Conservation (phyloP, 2,329 filamentous ascomycete genomes). For the Monosporascus sp. region DNA sequence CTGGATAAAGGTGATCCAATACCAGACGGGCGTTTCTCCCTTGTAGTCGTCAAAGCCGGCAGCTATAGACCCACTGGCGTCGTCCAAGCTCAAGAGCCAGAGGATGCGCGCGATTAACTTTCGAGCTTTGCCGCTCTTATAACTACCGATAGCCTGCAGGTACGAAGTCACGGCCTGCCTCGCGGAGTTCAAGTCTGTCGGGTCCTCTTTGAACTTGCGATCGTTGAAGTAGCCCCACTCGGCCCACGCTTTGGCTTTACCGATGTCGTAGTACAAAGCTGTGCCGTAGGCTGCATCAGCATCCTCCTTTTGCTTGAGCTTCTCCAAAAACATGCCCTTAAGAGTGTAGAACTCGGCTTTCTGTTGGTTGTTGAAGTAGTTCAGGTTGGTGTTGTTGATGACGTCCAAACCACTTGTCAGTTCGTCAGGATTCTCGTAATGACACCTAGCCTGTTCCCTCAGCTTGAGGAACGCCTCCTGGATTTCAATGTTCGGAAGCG, state of each 20-base stretch:
- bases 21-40: conserved; percentile 96
- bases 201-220: conserved; percentile 88
- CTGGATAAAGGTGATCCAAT: conserved; percentile 99
- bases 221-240: conserved; percentile 99
- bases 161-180: conserved; percentile 94
- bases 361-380: conserved; percentile 92
- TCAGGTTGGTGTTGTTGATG: conserved; percentile 99
- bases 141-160: conserved; percentile 88
- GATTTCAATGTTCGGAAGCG: conserved; percentile 97
- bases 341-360: conserved; percentile 99
- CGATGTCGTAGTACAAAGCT: conserved; percentile 91
- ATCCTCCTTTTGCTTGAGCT: conserved; percentile 83
- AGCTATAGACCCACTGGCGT: conserved; percentile 75
- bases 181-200: conserved; percentile 73
- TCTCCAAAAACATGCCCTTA: conserved; percentile 98
- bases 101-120: conserved; percentile 90
- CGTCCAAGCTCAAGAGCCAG: conserved; percentile 92
- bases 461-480: conserved; percentile 98
- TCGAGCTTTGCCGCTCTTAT: conserved; percentile 93
- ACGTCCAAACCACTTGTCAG: conserved; percentile 91
- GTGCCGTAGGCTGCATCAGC: conserved; percentile 93
- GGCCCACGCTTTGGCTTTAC: conserved; percentile 94
- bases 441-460: conserved; percentile 96
- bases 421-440: conserved; percentile 93
- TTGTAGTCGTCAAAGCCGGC: conserved; percentile 93